Evolutionary conservation across 352 stramenopile genomes (phyloP), one percentile per base, ranked within the genome.

Genomic region (Lagenidium sp.): DNA sequence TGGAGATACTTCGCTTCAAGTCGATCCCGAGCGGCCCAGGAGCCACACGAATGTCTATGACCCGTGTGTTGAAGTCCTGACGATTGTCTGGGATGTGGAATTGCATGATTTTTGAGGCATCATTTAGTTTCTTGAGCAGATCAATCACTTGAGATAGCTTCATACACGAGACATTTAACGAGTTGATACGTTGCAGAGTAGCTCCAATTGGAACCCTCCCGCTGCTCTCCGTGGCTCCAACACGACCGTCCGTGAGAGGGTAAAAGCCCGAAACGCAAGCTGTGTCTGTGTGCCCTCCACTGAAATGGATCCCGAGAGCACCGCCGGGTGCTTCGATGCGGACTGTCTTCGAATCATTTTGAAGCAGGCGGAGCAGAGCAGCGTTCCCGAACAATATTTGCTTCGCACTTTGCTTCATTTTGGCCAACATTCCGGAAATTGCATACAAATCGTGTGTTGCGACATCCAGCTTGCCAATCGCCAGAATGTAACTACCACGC

Each of bases 381-480:
- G 38, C 37, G 37, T 80, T 82, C 4, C 59, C 62, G 2, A 85
- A 54, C 1, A 76, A 37, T 24, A 85, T 75, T 4, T 60, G 48
- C 21, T 75, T 82, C 1, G 42, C 19, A 2, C 41, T 26, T 10
- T 65, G 22, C 23, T 63, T 62, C 4, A 85, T 47, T 46, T 85
- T 82, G 5, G 44, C 31, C 2, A 85, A 49, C 20, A 85, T 23
- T 15, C 39, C 35, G 0, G 71, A 76, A 4, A 82, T 60, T 0
- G 60, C 53, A 5, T 39, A 47, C n/a, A 82, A 55, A 18, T 63
- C 50, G 29, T 72, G 51, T 6, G 63, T 42, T 3, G 75, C 81
- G 4, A 82, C 72, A 3, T 75, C 55, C 25, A 85, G 46, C 4
- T 67, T 61, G 35, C 91, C 88, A 31, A 96, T 74, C 11, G 55